Evolutionary conservation across 2,329 filamentous ascomycete species (phyloP), one percentile per base, ranked within the genome.

Genomic region (Epicoccum nigrum): DNA sequence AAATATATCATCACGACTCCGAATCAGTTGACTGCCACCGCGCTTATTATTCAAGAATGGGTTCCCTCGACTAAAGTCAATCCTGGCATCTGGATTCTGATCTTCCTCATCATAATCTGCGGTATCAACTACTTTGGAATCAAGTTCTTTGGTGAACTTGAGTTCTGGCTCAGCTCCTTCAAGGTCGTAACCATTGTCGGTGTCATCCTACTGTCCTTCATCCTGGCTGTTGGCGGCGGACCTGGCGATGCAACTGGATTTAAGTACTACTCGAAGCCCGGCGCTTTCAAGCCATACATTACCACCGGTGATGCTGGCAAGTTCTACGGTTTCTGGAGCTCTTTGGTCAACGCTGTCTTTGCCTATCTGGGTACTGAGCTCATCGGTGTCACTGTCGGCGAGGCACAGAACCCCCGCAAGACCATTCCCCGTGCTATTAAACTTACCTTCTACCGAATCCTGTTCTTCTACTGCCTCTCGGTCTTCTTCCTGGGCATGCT

Each of bases 1-100:
- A 92, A 84, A 69, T 94, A 94, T 71, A 89, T 94, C 69, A 92
- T 95, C 64, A 83, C 89, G 41, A 92, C 89, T 1, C 90, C 91
- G 1, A 94, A 94, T 67, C 90, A 95, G 70, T 77, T 95, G 31
- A 94, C 90, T 1, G 90, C 90, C 21, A 84, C 83, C n/a, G 84
- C 89, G 4, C 74, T 95, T 30, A 88, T 93, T 50, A 88, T 95
- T 51, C 84, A 88, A 60, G 92, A 86, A 64, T 95, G 91, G 90
- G 76, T 90, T 9, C 70, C 79, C 1, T 75, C 83, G 21, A 81
- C 88, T 0, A 77, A 74, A 35, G 79, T 93, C 48, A 92, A 93
- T 65, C 86, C 89, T 0, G 90, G 88, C 42, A 88, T 93, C 11
- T 94, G 86, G 76, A 92, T 95, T 48, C 81, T 90, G 31, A 80